phyloP scores from a whole-genome alignment of 1,284 basidiomycete species.

The Cryptococcus deneoformans region DNA sequence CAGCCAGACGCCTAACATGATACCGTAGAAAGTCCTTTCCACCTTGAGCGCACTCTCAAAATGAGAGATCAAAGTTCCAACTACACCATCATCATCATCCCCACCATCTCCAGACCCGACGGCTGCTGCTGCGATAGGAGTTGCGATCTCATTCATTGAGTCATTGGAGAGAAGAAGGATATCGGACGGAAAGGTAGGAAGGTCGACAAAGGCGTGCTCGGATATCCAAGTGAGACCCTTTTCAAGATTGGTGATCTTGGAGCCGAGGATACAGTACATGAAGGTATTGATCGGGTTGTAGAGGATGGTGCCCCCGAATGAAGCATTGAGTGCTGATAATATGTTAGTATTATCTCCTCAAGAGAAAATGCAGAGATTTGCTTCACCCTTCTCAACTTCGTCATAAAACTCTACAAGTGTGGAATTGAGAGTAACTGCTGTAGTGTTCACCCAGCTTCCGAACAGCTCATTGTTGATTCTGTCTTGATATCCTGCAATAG shows the following conservation, averaged over 20 bases:
- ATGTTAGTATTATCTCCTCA: constrained; percentile 29
- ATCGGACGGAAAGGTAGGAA: constrained; percentile 68
- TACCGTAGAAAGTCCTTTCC: constrained; percentile 75
- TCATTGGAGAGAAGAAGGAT: constrained; percentile 70
- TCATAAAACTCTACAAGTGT: constrained; percentile 54
- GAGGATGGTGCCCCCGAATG: constrained; percentile 80
- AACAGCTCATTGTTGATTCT: constrained; percentile 83
- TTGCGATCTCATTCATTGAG: constrained; percentile 68
- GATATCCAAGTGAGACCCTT: constrained; percentile 88
- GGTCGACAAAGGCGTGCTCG: constrained; percentile 73
- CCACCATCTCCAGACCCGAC: constrained; percentile 57
- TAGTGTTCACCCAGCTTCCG: constrained; percentile 84
- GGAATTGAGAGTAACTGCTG: constrained; percentile 77
- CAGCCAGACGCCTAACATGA: constrained; percentile 77
- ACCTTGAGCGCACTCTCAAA: constrained; percentile 71
- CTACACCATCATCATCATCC: constrained; percentile 60
- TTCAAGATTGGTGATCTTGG: constrained; percentile 82
- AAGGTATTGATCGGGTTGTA: constrained; percentile 81
- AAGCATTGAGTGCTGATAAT: constrained; percentile 55
- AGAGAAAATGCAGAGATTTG: constrained; percentile 10
- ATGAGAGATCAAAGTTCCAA: constrained; percentile 67
- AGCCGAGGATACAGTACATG: constrained; percentile 81
- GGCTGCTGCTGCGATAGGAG: constrained; percentile 74
- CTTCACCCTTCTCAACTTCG: constrained; percentile 44
- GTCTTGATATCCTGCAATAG: constrained; percentile 65